These are phyloP conservation scores for Cochlearia excelsa DNA, from an alignment of 345 rosid genomes.

Conservation along the genomic window DNA sequence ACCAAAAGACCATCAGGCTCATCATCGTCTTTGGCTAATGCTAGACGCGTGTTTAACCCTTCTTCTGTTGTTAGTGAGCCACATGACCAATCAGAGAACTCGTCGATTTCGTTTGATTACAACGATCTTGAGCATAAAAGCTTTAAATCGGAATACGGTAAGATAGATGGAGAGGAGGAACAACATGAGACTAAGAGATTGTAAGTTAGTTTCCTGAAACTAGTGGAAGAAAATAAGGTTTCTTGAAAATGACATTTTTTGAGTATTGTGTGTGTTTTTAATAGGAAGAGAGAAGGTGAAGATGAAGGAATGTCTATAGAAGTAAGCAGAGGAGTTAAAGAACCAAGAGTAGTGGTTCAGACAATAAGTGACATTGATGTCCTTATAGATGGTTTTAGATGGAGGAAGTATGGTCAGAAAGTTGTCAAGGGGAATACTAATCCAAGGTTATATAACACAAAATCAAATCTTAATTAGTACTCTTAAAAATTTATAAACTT, in stretches of 20 bases:
- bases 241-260: slow-evolving; percentile 10
- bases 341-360: slow-evolving; percentile 94
- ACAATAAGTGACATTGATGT: slow-evolving; percentile 95
- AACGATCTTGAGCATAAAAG: slow-evolving; percentile 68
- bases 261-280: background rate
- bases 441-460: slow-evolving; percentile 55
- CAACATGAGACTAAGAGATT: slow-evolving; percentile 78
- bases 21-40: slow-evolving; percentile 22
- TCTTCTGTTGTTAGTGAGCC: slow-evolving; percentile 37
- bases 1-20: slow-evolving; percentile 66
- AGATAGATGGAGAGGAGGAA: slow-evolving; percentile 68
- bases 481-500: slow-evolving; percentile 5
- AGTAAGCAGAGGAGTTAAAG: slow-evolving; percentile 78
- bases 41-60: slow-evolving; percentile 37
- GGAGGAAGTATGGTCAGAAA: slow-evolving; percentile 99
- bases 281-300: slow-evolving; percentile 73
- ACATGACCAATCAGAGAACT: slow-evolving; percentile 71
- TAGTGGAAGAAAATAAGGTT: background rate
- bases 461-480: background rate
- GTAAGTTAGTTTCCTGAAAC: slow-evolving; percentile 45
- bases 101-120: slow-evolving; percentile 67
- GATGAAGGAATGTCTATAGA: slow-evolving; percentile 81
- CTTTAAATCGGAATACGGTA: slow-evolving; percentile 55
- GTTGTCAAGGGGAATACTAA: slow-evolving; percentile 98
- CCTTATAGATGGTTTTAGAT: slow-evolving; percentile 89